Evolutionary conservation across 2,329 filamentous ascomycete species (phyloP).

Genomic region (Pyricularia sp.): DNA sequence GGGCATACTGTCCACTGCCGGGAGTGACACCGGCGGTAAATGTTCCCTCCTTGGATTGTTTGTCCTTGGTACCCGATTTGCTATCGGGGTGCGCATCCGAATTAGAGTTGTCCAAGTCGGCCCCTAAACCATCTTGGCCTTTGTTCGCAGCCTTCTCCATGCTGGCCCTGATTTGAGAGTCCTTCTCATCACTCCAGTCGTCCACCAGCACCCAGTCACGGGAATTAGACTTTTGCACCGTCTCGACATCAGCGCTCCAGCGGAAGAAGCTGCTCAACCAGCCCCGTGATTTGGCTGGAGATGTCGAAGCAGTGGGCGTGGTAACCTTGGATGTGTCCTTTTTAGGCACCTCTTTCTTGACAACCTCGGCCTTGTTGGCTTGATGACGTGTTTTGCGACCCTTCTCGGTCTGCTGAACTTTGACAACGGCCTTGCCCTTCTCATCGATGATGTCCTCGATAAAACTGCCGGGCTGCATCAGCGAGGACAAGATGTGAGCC

Average conservation of each 20-base stretch:
- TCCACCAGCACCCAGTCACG: slow-evolving; percentile 56
- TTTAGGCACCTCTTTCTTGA: slow-evolving; percentile 6
- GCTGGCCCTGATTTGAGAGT: slow-evolving; percentile 31
- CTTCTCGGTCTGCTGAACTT: slow-evolving; percentile 39
- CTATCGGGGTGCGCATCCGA: slow-evolving; percentile 49
- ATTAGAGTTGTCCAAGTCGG: slow-evolving; percentile 57
- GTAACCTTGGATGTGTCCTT: background rate
- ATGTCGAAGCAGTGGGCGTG: background rate
- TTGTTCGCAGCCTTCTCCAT: slow-evolving; percentile 26
- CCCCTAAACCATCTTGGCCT: slow-evolving; percentile 21
- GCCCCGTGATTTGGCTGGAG: slow-evolving; percentile 14
- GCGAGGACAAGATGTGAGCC: slow-evolving; percentile 80
- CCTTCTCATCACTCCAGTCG: slow-evolving; percentile 52
- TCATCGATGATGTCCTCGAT: slow-evolving; percentile 51
- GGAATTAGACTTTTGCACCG: slow-evolving; percentile 6
- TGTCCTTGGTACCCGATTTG: background rate
- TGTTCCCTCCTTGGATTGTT: slow-evolving; percentile 6
- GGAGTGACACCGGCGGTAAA: slow-evolving; percentile 45
- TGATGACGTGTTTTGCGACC: slow-evolving; percentile 23
- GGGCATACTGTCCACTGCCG: slow-evolving; percentile 61
- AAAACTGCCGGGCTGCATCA: slow-evolving; percentile 64
- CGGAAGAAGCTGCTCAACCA: slow-evolving; percentile 38
- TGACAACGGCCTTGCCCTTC: slow-evolving; percentile 46
- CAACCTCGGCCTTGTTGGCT: slow-evolving; percentile 5
- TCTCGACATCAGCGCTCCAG: slow-evolving; percentile 14